Base-by-base conservation (phyloP, 257 asterid species). In the Solanum infundibuliforme region DNA sequence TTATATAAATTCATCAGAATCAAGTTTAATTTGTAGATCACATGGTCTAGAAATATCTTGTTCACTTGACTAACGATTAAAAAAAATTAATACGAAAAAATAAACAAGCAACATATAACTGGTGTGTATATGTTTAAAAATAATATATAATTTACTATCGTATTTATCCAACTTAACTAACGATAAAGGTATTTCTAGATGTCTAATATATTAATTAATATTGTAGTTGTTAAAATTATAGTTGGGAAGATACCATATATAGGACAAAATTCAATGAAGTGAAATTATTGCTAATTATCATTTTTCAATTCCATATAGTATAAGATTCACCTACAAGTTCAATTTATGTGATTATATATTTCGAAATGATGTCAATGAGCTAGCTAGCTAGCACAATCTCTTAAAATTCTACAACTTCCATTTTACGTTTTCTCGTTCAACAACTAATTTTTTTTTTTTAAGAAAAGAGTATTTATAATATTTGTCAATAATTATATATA, bases 281-380 rank as follows among this genome's bases (percentile, higher is more conserved):
- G 83, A 88, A 84, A 90, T 90, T 35, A 86, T 90, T 83, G 83
- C 88, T 58, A 73, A 77, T 83, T 62, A 58, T 55, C 35, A 68
- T 55, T 16, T 35, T 77, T 76, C 82, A 85, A 27, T 79, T 29
- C 34, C 43, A 65, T 83, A 27, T 74, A 74, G 27, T 34, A 74
- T 88, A 27, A 35, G 83, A 86, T 86, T 88, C 74, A 75, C 76
- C 89, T 29, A 83, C 52, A 48, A 73, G 83, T 52, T 34, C 20
- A 71, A 71, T 43, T 81, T 72, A 25, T 31, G 35, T 71, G 79
- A 60, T 38, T 21, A 43, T 58, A 55, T 55, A 41, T 55, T 79
- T 13, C 23, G 25, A 31, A 71, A 86, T 86, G 46, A 90, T 55
- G 29, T 62, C 84, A 74, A 23, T 86, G 10, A 55, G 4, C 58